Evolutionary conservation across 306 rosid species (phyloP), one percentile per base, ranked within the genome.

Genomic region (Erythrophleum fordii): DNA sequence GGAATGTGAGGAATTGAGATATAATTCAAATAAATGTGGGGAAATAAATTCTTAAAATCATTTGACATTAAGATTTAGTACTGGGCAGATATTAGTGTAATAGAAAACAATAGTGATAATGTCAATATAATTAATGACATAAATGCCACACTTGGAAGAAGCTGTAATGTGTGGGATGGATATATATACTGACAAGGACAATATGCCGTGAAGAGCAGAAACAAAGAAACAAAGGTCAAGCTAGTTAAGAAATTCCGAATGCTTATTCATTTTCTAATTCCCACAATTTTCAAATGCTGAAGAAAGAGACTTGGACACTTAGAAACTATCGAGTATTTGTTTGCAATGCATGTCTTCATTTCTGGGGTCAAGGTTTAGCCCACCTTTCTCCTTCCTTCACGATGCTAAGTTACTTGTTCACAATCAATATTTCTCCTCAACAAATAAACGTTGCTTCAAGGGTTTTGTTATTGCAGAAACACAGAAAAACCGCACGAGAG

Each of bases 251-350:
- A 31, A 34, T 14, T 37, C 51, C 72, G 72, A 20, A 35, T 37
- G 37, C 37, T 39, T 28, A 66, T 66, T n/a, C 71, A 11, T 65
- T 37, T n/a, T 23, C 48, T 37, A 9, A 65, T 65, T 37, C 20
- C 8, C 35, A 34, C 41, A 62, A 5, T 29, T 65, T 35, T 35
- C 26, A 65, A 35, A 18, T 65, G 70, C 46, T 35, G 9, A 65
- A 18, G 71, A 65, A 37, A 65, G 71, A 23, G 51, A 39, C 51
- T n/a, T 66, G 31, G 6, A 66, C 13, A 6, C 85, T 18, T 82
- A 18, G 85, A 59, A 82, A 59, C 26, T 34, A 76, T 76, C 81
- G 76, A 59, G 2, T 60, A 10, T 10, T 39, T 65, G 67, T 73
- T 73, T 41, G 13, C 67, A 11, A 14, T 37, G 23, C 1, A 1